Base-by-base conservation (phyloP, 1,284 basidiomycete species). In the Puccinia hordei region DNA sequence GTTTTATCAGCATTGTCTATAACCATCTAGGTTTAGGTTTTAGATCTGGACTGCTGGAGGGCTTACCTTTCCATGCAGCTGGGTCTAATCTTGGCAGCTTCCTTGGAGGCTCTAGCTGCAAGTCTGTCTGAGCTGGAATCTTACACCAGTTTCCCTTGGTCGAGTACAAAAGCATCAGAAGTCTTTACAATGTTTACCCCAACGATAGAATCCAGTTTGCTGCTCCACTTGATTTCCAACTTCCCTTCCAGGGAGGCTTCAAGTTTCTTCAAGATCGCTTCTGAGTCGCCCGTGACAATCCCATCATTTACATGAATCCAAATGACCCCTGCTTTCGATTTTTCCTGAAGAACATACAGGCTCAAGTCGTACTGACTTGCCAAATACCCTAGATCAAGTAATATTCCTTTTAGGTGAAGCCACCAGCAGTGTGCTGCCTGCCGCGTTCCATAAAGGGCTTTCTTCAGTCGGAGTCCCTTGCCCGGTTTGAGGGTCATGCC, bases 291-390 rank as follows among this genome's bases (percentile, higher is more conserved):
- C 1, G 59, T 65, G 1, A 75, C 73, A n/a, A 51, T 38, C 3
- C 73, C 44, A 33, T 75, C 59, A 24, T 75, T 27, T 0, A 59
- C 57, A 33, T 75, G 73, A 0, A 75, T 24, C 73, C 73, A 65
- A 17, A 75, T 51, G 22, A 75, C 27, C 6, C 53, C 30, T 12
- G 15, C 3, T 3, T 63, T 13, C n/a, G 33, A 19, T 38, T 2
- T 1, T 13, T 65, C 5, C 13, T 33, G 4, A 4, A 61, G 30
- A 12, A 63, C 19, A 46, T 75, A 75, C 33, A 75, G 35, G 27
- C 53, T 59, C 8, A 2, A 15, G 27, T 75, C 30, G 33, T 75
- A 75, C 1, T 59, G 33, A 24, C 73, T 75, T 1, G 73, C 9
- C 19, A 1, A 2, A n/a, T 41, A 75, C 1, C 73, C 73, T 9